Evolutionary conservation across 495 filamentous ascomycete species (phyloP).

Genomic region (Lophium mytilinum): DNA sequence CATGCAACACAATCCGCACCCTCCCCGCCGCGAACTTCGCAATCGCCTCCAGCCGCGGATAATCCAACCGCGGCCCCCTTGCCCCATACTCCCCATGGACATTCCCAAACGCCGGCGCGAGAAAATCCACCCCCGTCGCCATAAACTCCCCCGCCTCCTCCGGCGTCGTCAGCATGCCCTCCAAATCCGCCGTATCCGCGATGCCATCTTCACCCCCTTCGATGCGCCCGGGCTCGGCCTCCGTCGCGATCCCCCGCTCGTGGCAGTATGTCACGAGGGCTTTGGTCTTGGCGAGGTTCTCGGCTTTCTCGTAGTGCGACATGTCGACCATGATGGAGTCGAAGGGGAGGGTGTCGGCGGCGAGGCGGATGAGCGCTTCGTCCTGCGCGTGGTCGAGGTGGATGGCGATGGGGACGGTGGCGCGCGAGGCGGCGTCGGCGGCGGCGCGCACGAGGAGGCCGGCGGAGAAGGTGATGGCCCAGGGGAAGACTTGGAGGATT

Average conservation of each 20-base stretch:
- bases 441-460: conserved; percentile 20
- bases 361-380: conserved; percentile 18
- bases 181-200: conserved; percentile 24
- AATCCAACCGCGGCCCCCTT: conserved; percentile 16
- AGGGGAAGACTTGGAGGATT: conserved; percentile 18
- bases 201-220: conserved; percentile 29
- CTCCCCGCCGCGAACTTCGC: conserved; percentile 3
- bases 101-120: conserved; percentile 27
- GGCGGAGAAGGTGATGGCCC: conserved; percentile 13
- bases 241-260: conserved; percentile 25
- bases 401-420: conserved; percentile 22
- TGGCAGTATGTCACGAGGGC: conserved; percentile 23
- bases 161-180: conserved; percentile 24
- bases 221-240: conserved; percentile 28
- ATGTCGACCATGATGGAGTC: conserved; percentile 31
- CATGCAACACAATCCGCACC: conserved; percentile 14
- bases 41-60: conserved; percentile 11
- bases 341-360: conserved; percentile 16
- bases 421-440: conserved; percentile 16
- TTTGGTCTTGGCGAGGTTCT: conserved; percentile 25
- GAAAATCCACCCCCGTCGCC: conserved; percentile 22
- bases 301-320: conserved; percentile 27
- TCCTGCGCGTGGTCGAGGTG: conserved; percentile 25
- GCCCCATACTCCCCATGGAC: conserved; percentile 28
- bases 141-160: conserved; percentile 26